Conservation (phyloP, 305 asterid species). For the Fraxinus baroniana region DNA sequence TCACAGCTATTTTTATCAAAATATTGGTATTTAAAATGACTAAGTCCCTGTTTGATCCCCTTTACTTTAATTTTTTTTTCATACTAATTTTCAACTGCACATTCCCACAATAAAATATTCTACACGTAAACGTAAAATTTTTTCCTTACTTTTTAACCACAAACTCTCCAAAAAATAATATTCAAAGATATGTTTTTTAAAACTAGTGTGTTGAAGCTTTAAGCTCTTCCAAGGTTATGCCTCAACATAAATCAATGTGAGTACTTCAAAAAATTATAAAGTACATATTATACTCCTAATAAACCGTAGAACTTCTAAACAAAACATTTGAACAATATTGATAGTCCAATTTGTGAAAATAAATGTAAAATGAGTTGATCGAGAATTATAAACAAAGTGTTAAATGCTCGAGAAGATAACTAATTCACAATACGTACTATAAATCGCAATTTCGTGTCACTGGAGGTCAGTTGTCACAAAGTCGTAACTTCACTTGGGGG, state of each 20-base stretch:
- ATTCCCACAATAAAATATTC: no score
- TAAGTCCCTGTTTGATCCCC: no score
- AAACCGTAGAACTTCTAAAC: not conserved
- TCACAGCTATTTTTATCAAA: no score
- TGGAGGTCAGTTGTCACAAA: not conserved
- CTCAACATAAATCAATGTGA: not conserved
- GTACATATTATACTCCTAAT: not conserved
- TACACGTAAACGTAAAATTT: no score
- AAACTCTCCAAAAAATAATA: no score
- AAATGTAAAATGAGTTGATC: no score
- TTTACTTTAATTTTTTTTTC: no score
- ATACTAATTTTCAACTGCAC: no score
- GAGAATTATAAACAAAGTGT: not conserved
- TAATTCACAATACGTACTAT: not conserved
- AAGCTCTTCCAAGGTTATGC: not conserved
- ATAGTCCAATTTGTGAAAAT: not conserved
- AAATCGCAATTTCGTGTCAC: not conserved
- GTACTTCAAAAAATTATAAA: not conserved
- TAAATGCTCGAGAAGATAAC: not conserved
- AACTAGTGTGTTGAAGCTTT: not conserved
- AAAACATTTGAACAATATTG: not conserved
- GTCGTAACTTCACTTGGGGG: not conserved
- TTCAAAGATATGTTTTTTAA: no score
- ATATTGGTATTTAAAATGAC: no score
- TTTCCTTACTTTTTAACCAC: no score